Conservation (phyloP, 345 rosid genomes). For the Clarkia xantiana region DNA sequence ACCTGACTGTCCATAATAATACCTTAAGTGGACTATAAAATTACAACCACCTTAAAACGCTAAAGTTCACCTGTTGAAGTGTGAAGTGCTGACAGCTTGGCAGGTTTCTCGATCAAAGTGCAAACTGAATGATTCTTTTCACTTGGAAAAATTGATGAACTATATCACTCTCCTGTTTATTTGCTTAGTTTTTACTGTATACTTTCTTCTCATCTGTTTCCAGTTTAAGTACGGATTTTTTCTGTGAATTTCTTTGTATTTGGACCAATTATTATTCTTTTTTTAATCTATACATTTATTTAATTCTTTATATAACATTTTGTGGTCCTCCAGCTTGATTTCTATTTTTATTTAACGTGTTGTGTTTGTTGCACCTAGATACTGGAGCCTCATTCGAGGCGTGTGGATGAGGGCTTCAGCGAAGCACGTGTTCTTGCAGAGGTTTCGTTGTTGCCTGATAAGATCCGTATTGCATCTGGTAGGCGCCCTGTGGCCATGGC, state of each 20-base stretch:
- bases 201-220: neutral
- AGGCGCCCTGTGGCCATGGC: slow-evolving; percentile 95
- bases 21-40: no score
- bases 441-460: slow-evolving; percentile 62
- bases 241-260: neutral
- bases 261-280: neutral
- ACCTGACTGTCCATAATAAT: no score
- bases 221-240: neutral
- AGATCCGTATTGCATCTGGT: slow-evolving; percentile 70
- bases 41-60: no score
- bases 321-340: slow-evolving; percentile 1
- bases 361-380: slow-evolving; percentile 31
- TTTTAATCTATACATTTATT: no score
- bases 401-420: slow-evolving; percentile 82
- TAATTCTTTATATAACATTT: no score
- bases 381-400: slow-evolving; percentile 70
- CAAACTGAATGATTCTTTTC: no score
- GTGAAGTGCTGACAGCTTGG: no score
- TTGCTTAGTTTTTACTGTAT: neutral
- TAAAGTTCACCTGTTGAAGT: no score
- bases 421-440: slow-evolving; percentile 71
- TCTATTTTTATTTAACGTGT: neutral
- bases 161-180: neutral
- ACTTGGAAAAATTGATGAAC: no score
- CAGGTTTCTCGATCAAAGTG: no score